A percentile compares a stretch with the other conserved stretches of the same genome.
Evolutionary conservation across 1,284 basidiomycete species (phyloP).

Genomic region (Pyrrhoderma lamaoense): DNA sequence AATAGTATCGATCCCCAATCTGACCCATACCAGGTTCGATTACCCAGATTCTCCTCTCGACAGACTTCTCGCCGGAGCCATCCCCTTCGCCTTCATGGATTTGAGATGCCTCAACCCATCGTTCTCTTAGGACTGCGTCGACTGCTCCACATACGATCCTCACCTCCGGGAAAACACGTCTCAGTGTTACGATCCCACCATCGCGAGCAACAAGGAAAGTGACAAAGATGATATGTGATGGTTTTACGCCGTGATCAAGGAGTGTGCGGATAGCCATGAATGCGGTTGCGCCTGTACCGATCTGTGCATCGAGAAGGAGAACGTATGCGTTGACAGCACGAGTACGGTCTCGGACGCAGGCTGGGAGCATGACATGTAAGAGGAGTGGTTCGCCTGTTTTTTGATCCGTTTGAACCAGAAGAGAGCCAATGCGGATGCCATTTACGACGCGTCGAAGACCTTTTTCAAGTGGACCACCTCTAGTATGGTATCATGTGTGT

Average conservation of each 20-base stretch:
- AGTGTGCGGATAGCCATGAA: conserved; percentile 96
- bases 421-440: conserved; percentile 80
- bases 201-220: conserved; percentile 80
- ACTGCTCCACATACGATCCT: conserved; percentile 79
- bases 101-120: conserved; percentile 51
- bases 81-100: conserved; percentile 28
- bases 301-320: conserved; percentile 88
- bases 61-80: conserved; percentile 28
- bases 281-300: conserved; percentile 91
- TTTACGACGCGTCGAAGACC: conserved; percentile 87
- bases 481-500: conserved; percentile 27
- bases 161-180: conserved; percentile 76
- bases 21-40: conserved; percentile 79
- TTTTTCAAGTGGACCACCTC: conserved; percentile 84
- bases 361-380: conserved; percentile 75
- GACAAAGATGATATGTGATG: conserved; percentile 81
- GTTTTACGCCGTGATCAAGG: conserved; percentile 88
- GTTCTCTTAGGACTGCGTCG: conserved; percentile 66
- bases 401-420: conserved; percentile 86
- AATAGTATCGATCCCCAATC: conserved; percentile 58
- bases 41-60: conserved; percentile 56
- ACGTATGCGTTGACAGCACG: conserved; percentile 71
- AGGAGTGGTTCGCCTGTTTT: conserved; percentile 84
- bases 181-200: conserved; percentile 74
- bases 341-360: conserved; percentile 56